Conservation (phyloP, 108 stramenopile genomes). For the Epipyxis sp. region DNA sequence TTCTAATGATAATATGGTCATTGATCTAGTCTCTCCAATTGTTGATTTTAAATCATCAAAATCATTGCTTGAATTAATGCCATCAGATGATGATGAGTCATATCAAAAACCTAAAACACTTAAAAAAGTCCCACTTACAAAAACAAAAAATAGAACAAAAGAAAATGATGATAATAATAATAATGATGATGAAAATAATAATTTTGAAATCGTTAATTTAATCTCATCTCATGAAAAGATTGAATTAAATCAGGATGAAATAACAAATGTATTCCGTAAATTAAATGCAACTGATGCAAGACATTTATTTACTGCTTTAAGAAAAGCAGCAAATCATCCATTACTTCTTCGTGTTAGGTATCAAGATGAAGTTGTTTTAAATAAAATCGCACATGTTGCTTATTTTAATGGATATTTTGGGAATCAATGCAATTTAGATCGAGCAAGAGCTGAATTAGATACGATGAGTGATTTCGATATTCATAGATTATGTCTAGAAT, state of each 20-base stretch:
- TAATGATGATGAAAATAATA: conserved; percentile 2
- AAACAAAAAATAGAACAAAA: not conserved
- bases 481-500: conserved; percentile 42
- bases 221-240: not conserved
- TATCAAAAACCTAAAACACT: too few relatives aligned
- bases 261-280: not conserved
- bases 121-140: not conserved
- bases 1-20: too few relatives aligned
- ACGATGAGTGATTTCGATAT: conserved; percentile 71
- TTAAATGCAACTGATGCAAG: conserved; percentile 36
- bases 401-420: conserved; percentile 71
- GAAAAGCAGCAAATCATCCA: conserved; percentile 94
- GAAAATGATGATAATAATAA: not conserved
- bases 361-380: conserved; percentile 35
- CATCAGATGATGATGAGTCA: too few relatives aligned
- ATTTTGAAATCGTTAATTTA: not conserved
- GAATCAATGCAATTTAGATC: conserved; percentile 58
- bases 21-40: too few relatives aligned
- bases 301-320: conserved; percentile 85
- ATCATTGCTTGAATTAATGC: not conserved
- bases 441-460: conserved; percentile 71
- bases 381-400: conserved; percentile 56
- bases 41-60: not conserved
- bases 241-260: not conserved
- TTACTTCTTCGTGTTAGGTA: conserved; percentile 74